These are phyloP conservation scores for Scutellaria baicalensis DNA, from an alignment of 257 asterid genomes.

Conservation along the genomic window DNA sequence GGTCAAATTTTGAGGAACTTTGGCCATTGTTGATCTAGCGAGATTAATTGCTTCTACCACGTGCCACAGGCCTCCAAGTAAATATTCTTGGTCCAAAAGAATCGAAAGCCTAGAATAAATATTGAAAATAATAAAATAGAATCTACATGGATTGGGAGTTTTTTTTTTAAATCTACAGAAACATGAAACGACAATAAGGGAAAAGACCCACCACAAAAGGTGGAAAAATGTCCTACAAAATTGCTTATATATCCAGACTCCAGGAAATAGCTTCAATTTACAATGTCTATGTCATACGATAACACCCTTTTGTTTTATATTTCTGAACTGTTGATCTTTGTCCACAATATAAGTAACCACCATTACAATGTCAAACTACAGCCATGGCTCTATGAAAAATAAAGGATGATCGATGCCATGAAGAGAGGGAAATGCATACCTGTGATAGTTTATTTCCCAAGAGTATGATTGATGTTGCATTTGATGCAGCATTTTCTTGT, in stretches of 20 bases:
- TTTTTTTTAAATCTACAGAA: no score
- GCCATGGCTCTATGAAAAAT: neutral
- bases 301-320: neutral
- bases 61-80: constrained; percentile 31
- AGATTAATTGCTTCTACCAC: constrained; percentile 87
- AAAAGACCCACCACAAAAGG: neutral
- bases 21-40: constrained; percentile 80
- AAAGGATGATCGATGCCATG: neutral
- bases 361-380: neutral
- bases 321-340: neutral
- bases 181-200: neutral
- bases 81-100: constrained; percentile 1
- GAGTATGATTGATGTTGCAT: constrained; percentile 93
- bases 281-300: neutral
- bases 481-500: constrained; percentile 96
- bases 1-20: constrained; percentile 83
- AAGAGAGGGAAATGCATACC: constrained; percentile 30
- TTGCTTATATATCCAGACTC: neutral
- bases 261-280: neutral
- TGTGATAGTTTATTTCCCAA: constrained; percentile 90
- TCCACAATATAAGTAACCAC: neutral
- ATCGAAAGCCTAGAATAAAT: constrained; percentile 1
- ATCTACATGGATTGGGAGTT: neutral
- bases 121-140: neutral
- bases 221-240: neutral